Evolutionary conservation across 1,139 yeast species (phyloP).

Genomic region (Geotrichum phurueaensis): DNA sequence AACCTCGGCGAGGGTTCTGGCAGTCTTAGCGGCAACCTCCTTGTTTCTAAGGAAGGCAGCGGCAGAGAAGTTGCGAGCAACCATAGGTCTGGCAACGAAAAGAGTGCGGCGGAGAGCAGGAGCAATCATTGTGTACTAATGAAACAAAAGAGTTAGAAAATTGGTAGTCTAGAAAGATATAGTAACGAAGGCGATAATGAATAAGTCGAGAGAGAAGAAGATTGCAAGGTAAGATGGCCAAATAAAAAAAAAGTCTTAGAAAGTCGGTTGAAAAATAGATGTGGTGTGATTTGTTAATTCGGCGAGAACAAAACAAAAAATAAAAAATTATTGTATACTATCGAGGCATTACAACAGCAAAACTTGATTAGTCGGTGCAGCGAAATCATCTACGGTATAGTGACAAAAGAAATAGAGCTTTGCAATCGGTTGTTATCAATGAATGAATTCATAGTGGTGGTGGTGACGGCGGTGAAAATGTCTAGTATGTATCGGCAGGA

Average conservation of each 20-base stretch:
- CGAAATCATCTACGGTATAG: too few species aligned
- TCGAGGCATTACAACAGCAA: background rate
- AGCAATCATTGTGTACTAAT: slow-evolving; percentile 18
- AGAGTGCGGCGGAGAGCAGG: slow-evolving; percentile 23
- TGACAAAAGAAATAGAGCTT: background rate
- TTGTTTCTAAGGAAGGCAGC: slow-evolving; percentile 21
- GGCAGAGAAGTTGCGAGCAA: slow-evolving; percentile 20
- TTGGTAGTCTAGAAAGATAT: background rate
- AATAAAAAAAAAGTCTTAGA: background rate
- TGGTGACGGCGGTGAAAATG: too few species aligned
- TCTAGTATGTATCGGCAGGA: background rate
- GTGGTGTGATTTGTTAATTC: slow-evolving; percentile 6
- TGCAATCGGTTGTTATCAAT: background rate
- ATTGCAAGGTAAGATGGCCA: background rate
- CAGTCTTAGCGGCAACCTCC: slow-evolving; percentile 46
- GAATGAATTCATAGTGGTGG: background rate
- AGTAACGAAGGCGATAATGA: background rate
- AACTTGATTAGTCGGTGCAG: background rate
- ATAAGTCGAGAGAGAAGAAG: background rate
- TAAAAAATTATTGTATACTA: background rate
- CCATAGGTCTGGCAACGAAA: slow-evolving; percentile 20
- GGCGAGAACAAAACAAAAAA: background rate
- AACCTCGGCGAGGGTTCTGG: slow-evolving; percentile 67
- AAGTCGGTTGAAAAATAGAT: background rate
- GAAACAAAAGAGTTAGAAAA: background rate